A percentile compares a stretch with the other conserved stretches of the same genome.
Evolutionary conservation across 306 rosid genomes (phyloP).

Genomic region (Gillenia trifoliata): DNA sequence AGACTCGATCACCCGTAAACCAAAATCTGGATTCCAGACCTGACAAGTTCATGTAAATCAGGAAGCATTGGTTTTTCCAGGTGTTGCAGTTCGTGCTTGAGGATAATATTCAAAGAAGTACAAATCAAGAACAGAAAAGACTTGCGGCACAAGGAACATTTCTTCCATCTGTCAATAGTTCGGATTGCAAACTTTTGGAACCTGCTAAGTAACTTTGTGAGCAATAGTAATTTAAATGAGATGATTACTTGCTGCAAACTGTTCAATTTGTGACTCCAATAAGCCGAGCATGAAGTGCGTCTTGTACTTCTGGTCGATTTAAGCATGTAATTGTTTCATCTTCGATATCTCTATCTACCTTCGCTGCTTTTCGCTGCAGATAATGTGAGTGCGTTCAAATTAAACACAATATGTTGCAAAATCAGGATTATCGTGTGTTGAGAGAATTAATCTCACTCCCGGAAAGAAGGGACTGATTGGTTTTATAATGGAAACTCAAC

Average conservation of each 20-base stretch:
- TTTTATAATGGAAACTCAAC: too few relatives aligned
- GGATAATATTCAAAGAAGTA: neutral
- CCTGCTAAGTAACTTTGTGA: too few relatives aligned
- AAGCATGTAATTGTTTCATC: conserved; percentile 44
- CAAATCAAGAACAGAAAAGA: neutral
- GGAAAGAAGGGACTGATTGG: too few relatives aligned
- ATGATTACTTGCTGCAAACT: conserved; percentile 45
- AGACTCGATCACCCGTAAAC: conserved; percentile 18
- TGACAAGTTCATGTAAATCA: conserved; percentile 24
- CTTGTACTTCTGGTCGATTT: conserved; percentile 54
- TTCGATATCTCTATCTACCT: conserved; percentile 56
- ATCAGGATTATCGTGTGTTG: too few relatives aligned
- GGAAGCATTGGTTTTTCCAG: conserved; percentile 22
- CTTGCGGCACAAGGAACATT: too few relatives aligned
- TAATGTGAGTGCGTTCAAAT: neutral
- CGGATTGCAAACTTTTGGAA: too few relatives aligned
- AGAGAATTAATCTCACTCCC: too few relatives aligned
- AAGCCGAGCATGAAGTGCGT: conserved; percentile 61
- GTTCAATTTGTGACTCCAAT: conserved; percentile 41
- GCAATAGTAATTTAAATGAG: neutral
- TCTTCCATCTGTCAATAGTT: too few relatives aligned
- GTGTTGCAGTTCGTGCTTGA: conserved; percentile 15
- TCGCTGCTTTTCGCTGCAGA: conserved; percentile 27
- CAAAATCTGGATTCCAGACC: conserved; percentile 19
- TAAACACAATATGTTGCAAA: neutral